Base-by-base conservation (phyloP, 768 basidiomycete genomes). In the Termitomyces sp. region DNA sequence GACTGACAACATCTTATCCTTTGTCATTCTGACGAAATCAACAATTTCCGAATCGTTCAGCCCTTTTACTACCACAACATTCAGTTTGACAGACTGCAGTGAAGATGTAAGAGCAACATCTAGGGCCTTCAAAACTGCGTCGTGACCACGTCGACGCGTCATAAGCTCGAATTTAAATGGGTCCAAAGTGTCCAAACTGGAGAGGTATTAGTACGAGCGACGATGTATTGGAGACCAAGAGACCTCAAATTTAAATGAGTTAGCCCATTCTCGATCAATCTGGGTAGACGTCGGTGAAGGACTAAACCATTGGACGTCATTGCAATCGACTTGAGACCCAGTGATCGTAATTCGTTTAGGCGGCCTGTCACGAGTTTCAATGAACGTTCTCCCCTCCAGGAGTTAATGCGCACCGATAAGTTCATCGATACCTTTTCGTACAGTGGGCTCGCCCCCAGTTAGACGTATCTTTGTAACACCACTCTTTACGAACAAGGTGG, bases 151-250 rank as follows among this genome's bases (percentile, higher is more conserved):
- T 13, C 94, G 80, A 33, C 92, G 81, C 2, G 94, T 88, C 75
- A 95, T 92, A 33, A 91, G 77, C 69, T 94, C 90, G 66, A 94
- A 94, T 68, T 90, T 94, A 77, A 86, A 83, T 46, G 88, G 87
- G 68, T 93, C 88, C 51, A 94, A 72, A 0, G 92, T 94, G 65
- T 94, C 92, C 66, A 95, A 73, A 65, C 90, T 92, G 59, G 18
- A 61, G 34, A n/a, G 2, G 8, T 39, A 48, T 56, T 39, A 56
- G 37, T 22, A 44, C 31, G 26, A n/a, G 60, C n/a, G 6, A 26
- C 18, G 1, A 45, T 41, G n/a, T 31, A 20, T 20, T 22, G 51
- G 52, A 45, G 24, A n/a, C 24, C 55, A 29, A 60, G 15, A 56
- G 8, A 83, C 84, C 83, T 86, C 54, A 87, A 66, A 66, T 87